These are phyloP conservation scores for Porogramme epimiltina DNA, from an alignment of 1,284 basidiomycete genomes.

Conservation along the genomic window DNA sequence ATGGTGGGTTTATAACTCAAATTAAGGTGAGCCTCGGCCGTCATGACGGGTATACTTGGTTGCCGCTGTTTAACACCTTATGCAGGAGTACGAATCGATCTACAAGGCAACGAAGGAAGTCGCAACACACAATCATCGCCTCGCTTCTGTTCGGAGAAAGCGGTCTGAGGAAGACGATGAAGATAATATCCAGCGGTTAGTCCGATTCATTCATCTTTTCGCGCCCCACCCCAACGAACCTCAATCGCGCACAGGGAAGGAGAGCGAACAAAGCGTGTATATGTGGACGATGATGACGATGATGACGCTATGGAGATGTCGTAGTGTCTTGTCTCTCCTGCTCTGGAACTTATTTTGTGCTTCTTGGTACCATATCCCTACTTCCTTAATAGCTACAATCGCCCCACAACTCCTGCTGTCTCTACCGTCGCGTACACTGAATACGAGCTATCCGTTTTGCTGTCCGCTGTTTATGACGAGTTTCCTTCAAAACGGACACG, in stretches of 20 bases:
- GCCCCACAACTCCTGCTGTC: not conserved
- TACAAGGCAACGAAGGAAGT: slow-evolving; percentile 76
- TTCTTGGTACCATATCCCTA: not conserved
- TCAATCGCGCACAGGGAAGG: slow-evolving; percentile 19
- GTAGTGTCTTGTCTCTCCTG: not conserved
- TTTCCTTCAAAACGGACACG: too few species aligned
- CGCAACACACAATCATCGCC: slow-evolving; percentile 49
- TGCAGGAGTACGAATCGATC: slow-evolving; percentile 87
- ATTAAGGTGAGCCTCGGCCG: slow-evolving; percentile 64
- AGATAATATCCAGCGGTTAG: slow-evolving; percentile 54
- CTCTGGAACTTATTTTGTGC: not conserved
- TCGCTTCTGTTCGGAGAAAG: slow-evolving; percentile 59
- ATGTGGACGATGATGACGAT: slow-evolving; percentile 20
- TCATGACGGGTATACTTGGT: not conserved
- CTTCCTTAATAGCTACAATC: not conserved
- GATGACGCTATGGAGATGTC: slow-evolving; percentile 30
- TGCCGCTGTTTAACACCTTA: not conserved
- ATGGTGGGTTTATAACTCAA: slow-evolving; percentile 84
- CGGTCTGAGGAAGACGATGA: slow-evolving; percentile 66
- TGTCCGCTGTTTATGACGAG: not conserved
- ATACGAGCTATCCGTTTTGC: not conserved
- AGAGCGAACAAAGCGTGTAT: slow-evolving; percentile 28
- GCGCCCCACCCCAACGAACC: too few species aligned
- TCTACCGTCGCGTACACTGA: not conserved
- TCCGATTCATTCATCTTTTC: not conserved